phyloP scores from a whole-genome alignment of 176 grass and related monocot species.

The Rhynchospora tenuis region DNA sequence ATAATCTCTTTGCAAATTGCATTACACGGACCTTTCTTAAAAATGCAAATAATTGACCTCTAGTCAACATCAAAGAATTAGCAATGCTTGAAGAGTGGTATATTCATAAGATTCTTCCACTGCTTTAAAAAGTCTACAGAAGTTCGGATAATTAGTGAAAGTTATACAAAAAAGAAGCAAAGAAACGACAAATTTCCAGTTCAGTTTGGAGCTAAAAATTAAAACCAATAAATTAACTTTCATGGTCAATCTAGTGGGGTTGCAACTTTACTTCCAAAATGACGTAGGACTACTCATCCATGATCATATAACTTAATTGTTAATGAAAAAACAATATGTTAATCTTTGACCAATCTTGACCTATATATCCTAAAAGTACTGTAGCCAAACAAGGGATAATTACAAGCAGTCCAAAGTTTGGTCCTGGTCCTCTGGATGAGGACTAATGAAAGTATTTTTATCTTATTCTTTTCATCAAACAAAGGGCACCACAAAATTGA shows the following conservation, averaged over 20 bases:
- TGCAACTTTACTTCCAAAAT: not conserved
- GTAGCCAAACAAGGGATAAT: not conserved
- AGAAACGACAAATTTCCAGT: not conserved
- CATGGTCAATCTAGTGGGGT: not conserved
- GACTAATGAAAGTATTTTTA: not conserved
- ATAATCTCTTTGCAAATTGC: not conserved
- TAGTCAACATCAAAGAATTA: slow-evolving; percentile 8
- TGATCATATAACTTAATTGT: not conserved
- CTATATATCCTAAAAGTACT: not conserved
- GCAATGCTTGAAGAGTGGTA: not conserved
- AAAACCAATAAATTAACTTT: not conserved
- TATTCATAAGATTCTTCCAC: not conserved
- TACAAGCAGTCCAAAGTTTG: not conserved
- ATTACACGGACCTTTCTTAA: not conserved
- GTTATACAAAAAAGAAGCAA: not conserved
- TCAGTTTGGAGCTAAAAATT: not conserved
- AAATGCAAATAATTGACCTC: slow-evolving; percentile 11
- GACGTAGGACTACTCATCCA: not conserved
- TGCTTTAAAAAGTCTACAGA: not conserved
- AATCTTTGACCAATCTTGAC: slow-evolving; percentile 8
- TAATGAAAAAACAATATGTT: slow-evolving; percentile 1
- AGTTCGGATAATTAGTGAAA: not conserved
- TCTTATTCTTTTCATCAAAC: not conserved
- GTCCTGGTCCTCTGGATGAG: not conserved
- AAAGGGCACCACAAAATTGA: not conserved